Evolutionary conservation across 768 basidiomycete species (phyloP), one percentile per base, ranked within the genome.

Genomic region (Rhizopogon vulgaris): DNA sequence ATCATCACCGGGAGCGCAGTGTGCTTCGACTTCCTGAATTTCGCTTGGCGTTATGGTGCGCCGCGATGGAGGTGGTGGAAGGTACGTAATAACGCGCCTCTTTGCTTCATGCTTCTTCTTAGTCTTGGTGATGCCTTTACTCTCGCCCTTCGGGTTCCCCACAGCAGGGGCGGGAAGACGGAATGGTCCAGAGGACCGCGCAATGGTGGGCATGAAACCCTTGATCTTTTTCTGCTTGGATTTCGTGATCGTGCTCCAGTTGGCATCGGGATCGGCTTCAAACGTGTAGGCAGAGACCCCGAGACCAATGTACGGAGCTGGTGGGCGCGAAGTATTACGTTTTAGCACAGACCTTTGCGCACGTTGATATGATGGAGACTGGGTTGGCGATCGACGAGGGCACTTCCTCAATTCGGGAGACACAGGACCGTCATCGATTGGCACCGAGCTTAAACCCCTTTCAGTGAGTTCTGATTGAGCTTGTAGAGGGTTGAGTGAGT

Each of bases 81-180:
- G 49, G 48, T 67, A 67, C 1, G 60, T 67, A 40, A 68, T 61
- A 7, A 68, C 58, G 3, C 65, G 65, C 17, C 28, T 52, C 24
- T 46, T 58, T 18, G n/a, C 49, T 8, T 49, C 45, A 7, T 27
- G 4, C n/a, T 30, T 37, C 38, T 43, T 18, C 48, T 32, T n/a
- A 40, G 32, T 6, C 58, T 48, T 8, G 38, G 45, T 17, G 3
- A 4, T 11, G 38, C 9, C 34, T 10, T 24, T 38, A 14, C 48
- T 8, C 48, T 32, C 9, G 18, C 5, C 14, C 32, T 34, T 46
- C 6, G 45, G 5, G 12, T 38, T 38, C 27, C 47, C 43, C n/a
- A 30, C 14, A 1, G 36, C 4, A 27, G 48, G 50, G 3, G 36
- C 32, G 8, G 66, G 64, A 6, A 65, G 60, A 49, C 51, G 56